Evolutionary conservation across 257 asterid genomes (phyloP).

Genomic region (Echites panduratus): DNA sequence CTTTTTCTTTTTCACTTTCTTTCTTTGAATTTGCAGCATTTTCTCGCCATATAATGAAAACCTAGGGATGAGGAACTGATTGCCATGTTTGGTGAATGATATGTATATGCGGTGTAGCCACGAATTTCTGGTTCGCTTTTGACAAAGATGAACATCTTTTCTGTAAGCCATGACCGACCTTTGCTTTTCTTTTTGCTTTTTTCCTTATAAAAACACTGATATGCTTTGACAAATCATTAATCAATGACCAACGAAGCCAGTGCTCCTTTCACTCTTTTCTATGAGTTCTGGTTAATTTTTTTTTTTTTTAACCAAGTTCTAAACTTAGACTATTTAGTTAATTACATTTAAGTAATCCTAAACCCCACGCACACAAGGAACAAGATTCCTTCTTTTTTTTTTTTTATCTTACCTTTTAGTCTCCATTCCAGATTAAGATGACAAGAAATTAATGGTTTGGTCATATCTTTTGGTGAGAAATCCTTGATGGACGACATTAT

Average conservation of each 20-base stretch:
- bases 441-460: no score
- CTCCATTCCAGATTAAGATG: no score
- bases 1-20: background rate
- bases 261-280: constrained; percentile 6
- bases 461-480: no score
- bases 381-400: no score
- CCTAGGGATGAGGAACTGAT: constrained; percentile 22
- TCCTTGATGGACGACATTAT: no score
- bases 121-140: constrained; percentile 31
- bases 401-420: no score
- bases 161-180: constrained; percentile 32
- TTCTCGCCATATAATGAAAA: background rate
- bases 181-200: constrained; percentile 14
- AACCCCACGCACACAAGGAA: no score
- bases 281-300: background rate
- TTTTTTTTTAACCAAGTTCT: no score
- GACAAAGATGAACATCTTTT: constrained; percentile 37
- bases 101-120: constrained; percentile 13
- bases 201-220: background rate
- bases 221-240: constrained; percentile 5
- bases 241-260: background rate
- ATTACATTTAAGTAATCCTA: no score
- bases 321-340: no score
- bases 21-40: background rate
- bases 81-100: constrained; percentile 11